Base-by-base conservation (phyloP, 306 rosid species). In the Vigna radiata region DNA sequence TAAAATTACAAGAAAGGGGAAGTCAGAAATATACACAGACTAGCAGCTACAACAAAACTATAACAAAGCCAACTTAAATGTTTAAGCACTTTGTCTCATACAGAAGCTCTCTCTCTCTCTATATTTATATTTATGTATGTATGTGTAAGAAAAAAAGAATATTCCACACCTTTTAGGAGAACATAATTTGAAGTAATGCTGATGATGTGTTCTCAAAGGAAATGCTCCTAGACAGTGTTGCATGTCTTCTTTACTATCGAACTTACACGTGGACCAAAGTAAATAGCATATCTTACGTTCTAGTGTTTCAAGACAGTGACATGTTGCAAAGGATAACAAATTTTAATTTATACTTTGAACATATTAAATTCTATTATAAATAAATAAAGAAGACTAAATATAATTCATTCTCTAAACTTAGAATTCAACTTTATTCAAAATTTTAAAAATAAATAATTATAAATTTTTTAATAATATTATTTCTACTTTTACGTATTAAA, bases 251-350 rank as follows among this genome's bases (percentile, higher is more conserved):
- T 27, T 23, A 8, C 7, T 23, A 53, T 19, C 7, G 21, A 9
- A 77, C 31, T 21, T 37, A 17, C 80, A 76, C 80, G 72, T 76
- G 80, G 53, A 19, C 79, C 19, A 0, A 47, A 31, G 36, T 7
- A 59, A 47, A 29, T 49, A 61, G 13, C 46, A 39, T 63, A 7
- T 3, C 18, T 29, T 29, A 4, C 2, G 13, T 41, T 41, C 9
- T 37, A 36, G 44, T 7, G 44, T 39, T 39, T 39, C 11, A 39
- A 1, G 11, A 39, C 2, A 39, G 1, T 37, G 43, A 39, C 44
- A 39, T 39, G 46, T 41, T 41, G 13, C 46, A 41, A 2, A 8
- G 12, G 12, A 0, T 39, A 39, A 39, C 11, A 39, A 39, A 39
- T 39, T 10, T 39, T 54, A 2, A 41, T 41, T 41, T 41, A 41